Conservation (phyloP, 345 rosid species). For the Pistacia integerrima region DNA sequence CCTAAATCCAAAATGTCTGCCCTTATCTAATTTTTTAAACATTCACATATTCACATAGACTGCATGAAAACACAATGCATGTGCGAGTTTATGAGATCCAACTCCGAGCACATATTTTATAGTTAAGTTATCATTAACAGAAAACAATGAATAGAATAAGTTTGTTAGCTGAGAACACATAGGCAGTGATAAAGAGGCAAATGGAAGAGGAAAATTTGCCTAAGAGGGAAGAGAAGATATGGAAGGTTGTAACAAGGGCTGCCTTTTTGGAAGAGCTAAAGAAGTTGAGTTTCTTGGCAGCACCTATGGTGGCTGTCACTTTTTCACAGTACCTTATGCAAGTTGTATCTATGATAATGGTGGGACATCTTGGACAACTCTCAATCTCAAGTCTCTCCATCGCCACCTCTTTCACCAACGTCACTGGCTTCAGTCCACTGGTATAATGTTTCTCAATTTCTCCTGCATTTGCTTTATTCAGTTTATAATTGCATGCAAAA, state of each 20-base stretch:
- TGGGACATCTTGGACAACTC: slow-evolving; percentile 34
- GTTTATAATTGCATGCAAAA: no score
- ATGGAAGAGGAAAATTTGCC: slow-evolving; percentile 11
- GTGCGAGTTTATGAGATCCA: no score
- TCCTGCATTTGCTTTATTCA: neutral
- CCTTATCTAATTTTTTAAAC: no score
- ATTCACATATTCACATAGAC: no score
- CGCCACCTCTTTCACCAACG: slow-evolving; percentile 30
- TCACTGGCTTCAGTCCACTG: slow-evolving; percentile 29
- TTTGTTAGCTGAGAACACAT: no score
- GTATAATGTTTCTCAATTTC: neutral
- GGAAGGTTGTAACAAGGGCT: neutral
- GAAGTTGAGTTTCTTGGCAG: slow-evolving; percentile 30
- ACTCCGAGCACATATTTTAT: no score
- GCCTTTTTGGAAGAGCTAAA: slow-evolving; percentile 24
- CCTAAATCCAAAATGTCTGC: no score
- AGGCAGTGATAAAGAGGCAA: no score
- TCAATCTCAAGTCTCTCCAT: slow-evolving; percentile 30
- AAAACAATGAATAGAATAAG: no score
- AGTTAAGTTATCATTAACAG: no score
- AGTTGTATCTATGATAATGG: slow-evolving; percentile 30
- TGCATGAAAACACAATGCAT: no score
- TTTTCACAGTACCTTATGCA: slow-evolving; percentile 19
- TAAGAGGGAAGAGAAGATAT: neutral
- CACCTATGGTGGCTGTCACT: slow-evolving; percentile 34